A percentile compares a stretch with the other conserved stretches of the same genome.
phyloP scores from a whole-genome alignment of 352 stramenopile genomes.

The Bremia lactucae region DNA sequence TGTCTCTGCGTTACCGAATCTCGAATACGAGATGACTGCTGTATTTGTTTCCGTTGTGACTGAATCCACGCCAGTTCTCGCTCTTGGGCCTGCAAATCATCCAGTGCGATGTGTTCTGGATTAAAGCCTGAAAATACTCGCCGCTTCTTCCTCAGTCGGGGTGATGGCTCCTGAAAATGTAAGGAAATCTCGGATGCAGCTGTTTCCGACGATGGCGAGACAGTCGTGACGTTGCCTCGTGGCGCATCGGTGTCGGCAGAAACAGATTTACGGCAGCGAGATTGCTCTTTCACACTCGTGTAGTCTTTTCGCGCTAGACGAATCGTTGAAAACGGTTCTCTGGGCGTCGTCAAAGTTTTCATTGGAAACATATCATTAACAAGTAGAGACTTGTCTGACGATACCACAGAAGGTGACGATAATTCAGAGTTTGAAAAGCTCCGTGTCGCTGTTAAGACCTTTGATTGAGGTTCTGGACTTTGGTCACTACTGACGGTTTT shows the following conservation, averaged over 20 bases:
- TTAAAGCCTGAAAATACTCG: conserved; percentile 10
- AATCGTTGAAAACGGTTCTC: not conserved
- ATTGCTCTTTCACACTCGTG: conserved; percentile 3
- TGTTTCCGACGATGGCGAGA: not conserved
- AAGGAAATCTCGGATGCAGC: not conserved
- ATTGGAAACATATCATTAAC: too few species aligned
- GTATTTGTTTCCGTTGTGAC: conserved; percentile 17
- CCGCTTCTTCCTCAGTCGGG: conserved; percentile 15
- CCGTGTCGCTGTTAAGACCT: not conserved
- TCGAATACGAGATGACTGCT: not conserved
- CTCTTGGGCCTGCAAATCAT: conserved; percentile 31
- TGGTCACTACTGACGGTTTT: not conserved
- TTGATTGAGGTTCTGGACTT: conserved; percentile 1
- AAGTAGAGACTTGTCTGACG: conserved; percentile 2
- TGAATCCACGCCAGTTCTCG: conserved; percentile 28
- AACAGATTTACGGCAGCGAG: conserved; percentile 11
- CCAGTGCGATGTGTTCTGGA: conserved; percentile 15
- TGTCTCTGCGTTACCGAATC: conserved; percentile 7
- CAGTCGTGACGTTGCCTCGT: not conserved
- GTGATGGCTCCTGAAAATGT: conserved; percentile 1
- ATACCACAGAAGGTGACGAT: conserved; percentile 5
- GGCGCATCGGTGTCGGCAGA: not conserved
- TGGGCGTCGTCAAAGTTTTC: conserved; percentile 1
- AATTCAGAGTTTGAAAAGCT: conserved; percentile 1
- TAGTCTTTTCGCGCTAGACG: conserved; percentile 1